Evolutionary conservation across 164 flowering plant genomes (phyloP).

Genomic region (Annona cherimola): DNA sequence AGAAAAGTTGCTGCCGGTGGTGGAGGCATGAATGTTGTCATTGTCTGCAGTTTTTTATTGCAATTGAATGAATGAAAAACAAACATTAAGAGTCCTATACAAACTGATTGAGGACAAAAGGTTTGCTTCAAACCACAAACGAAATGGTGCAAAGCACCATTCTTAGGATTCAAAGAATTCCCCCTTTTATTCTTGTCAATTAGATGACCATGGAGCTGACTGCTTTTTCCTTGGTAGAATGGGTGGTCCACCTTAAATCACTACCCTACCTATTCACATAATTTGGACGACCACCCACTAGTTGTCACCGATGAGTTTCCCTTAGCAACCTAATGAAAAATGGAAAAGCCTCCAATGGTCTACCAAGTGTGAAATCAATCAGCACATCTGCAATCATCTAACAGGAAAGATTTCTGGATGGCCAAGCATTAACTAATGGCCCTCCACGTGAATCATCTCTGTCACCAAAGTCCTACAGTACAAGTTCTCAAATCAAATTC

Average conservation of each 20-base stretch:
- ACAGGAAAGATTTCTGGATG: background rate
- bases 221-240: too few relatives aligned
- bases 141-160: background rate
- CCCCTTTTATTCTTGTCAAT: too few relatives aligned
- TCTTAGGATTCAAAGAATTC: too few relatives aligned
- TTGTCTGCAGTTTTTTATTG: conserved; percentile 43
- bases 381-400: background rate
- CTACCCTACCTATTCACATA: background rate
- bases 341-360: background rate
- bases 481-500: background rate
- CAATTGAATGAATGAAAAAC: background rate
- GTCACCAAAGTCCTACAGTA: background rate
- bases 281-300: background rate
- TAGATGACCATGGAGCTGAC: too few relatives aligned
- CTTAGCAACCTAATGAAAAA: background rate
- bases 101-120: background rate
- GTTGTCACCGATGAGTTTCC: background rate
- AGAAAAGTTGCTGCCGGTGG: conserved; percentile 93
- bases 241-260: background rate
- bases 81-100: background rate
- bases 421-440: background rate
- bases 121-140: background rate
- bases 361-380: background rate
- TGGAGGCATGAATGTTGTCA: conserved; percentile 90
- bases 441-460: background rate